Conservation (phyloP, 2,329 filamentous ascomycete genomes). For the Mariannaea elegans region DNA sequence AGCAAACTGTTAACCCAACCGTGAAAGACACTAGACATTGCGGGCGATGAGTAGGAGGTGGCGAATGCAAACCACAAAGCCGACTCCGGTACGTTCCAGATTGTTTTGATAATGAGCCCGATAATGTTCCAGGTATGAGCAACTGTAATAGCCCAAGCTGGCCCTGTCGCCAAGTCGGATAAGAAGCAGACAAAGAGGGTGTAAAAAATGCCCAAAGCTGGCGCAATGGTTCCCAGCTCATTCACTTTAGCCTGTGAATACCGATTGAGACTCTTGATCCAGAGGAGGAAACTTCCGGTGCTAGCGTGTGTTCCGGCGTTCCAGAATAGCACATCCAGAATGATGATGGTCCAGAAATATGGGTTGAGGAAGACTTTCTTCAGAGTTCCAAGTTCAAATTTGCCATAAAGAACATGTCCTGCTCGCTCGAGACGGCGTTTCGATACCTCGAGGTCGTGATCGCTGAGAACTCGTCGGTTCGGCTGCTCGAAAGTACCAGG, state of each 20-base stretch:
- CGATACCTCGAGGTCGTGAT: slow-evolving; percentile 57
- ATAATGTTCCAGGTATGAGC: slow-evolving; percentile 60
- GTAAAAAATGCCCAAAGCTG: slow-evolving; percentile 66
- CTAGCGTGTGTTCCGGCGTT: slow-evolving; percentile 57
- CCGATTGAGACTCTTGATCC: slow-evolving; percentile 64
- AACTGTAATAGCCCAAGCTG: slow-evolving; percentile 64
- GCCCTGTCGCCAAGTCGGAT: slow-evolving; percentile 62
- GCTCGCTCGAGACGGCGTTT: slow-evolving; percentile 54
- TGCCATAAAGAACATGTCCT: slow-evolving; percentile 51
- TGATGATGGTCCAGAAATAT: slow-evolving; percentile 61
- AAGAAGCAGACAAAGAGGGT: slow-evolving; percentile 63
- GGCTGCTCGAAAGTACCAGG: slow-evolving; percentile 58
- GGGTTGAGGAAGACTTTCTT: slow-evolving; percentile 50
- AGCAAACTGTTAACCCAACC: slow-evolving; percentile 64
- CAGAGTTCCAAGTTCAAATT: slow-evolving; percentile 44
- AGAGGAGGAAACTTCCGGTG: slow-evolving; percentile 63
- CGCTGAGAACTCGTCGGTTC: slow-evolving; percentile 56
- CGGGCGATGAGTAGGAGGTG: slow-evolving; percentile 57
- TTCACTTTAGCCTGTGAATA: slow-evolving; percentile 60
- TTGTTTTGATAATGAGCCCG: slow-evolving; percentile 59
- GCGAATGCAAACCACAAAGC: slow-evolving; percentile 45
- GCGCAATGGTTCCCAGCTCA: slow-evolving; percentile 60
- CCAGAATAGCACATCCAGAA: slow-evolving; percentile 66
- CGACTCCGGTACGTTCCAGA: slow-evolving; percentile 65
- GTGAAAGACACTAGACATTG: slow-evolving; percentile 64